These are phyloP conservation scores for Triticum turgidum DNA, from an alignment of 176 grass and related monocot genomes.

Conservation along the genomic window DNA sequence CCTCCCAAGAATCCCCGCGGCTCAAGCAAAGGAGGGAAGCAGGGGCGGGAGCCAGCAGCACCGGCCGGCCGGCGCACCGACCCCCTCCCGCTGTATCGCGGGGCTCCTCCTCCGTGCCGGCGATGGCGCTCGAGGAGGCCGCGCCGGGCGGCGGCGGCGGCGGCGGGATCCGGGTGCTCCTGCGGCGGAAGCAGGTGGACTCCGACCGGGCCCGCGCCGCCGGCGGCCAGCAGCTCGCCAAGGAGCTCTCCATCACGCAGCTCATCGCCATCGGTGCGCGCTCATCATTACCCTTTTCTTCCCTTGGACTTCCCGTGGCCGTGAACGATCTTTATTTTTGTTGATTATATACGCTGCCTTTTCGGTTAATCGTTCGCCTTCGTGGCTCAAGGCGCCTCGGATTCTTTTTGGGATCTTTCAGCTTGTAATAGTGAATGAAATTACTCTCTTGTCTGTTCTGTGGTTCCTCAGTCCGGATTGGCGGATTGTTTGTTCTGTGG, in stretches of 20 bases:
- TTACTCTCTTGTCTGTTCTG: no score
- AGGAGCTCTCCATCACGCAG: slow-evolving; percentile 80
- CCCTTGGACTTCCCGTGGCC: no score
- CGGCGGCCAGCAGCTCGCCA: slow-evolving; percentile 65
- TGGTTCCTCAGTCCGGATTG: no score
- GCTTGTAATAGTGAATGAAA: no score
- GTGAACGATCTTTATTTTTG: no score
- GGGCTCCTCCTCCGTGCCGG: not conserved
- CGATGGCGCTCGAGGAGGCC: slow-evolving; percentile 8
- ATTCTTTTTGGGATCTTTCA: no score
- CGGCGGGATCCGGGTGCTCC: slow-evolving; percentile 41
- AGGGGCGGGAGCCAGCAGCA: no score
- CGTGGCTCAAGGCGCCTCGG: no score
- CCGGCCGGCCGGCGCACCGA: not conserved
- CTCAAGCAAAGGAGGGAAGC: not conserved
- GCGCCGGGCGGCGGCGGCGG: not conserved
- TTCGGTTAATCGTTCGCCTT: no score
- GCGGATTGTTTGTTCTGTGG: not conserved
- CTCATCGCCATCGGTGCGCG: slow-evolving; percentile 71
- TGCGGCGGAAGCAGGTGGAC: slow-evolving; percentile 96
- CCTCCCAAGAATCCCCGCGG: slow-evolving; percentile 3
- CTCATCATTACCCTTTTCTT: no score
- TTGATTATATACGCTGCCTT: no score
- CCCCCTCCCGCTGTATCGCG: no score
- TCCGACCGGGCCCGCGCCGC: slow-evolving; percentile 57